Evolutionary conservation across 2,329 filamentous ascomycete genomes (phyloP).

Genomic region (Orbilia javanica): DNA sequence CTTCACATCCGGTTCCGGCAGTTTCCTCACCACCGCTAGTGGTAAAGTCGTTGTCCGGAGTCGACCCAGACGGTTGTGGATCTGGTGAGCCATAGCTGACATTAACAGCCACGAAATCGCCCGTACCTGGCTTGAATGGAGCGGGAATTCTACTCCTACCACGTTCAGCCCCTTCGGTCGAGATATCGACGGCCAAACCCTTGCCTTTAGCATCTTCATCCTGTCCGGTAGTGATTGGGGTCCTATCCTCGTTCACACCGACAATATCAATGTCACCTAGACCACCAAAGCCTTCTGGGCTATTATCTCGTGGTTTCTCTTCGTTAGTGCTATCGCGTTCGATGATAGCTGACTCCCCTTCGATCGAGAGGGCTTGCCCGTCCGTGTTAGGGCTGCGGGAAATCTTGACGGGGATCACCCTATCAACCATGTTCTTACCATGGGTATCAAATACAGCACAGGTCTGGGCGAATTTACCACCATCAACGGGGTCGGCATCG

Average conservation of each 20-base stretch:
- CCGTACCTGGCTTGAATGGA: conserved; percentile 54
- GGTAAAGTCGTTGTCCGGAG: conserved; percentile 44
- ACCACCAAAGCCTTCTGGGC: conserved; percentile 38
- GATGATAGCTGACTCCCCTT: conserved; percentile 39
- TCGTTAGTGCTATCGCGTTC: conserved; percentile 36
- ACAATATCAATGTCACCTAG: conserved; percentile 44
- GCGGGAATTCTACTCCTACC: conserved; percentile 58
- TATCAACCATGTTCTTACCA: conserved; percentile 38
- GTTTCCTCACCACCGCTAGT: conserved; percentile 57
- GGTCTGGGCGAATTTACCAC: conserved; percentile 51
- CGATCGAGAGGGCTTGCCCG: neutral
- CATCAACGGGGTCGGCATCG: conserved; percentile 20
- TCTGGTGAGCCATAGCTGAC: conserved; percentile 45
- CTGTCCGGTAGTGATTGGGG: neutral
- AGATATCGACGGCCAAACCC: conserved; percentile 30
- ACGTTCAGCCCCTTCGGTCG: conserved; percentile 51
- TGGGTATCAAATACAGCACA: conserved; percentile 36
- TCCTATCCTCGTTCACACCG: conserved; percentile 42
- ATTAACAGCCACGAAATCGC: conserved; percentile 57
- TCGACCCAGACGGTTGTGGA: conserved; percentile 39
- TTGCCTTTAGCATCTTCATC: conserved; percentile 28
- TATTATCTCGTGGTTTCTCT: conserved; percentile 31
- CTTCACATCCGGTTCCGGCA: conserved; percentile 47
- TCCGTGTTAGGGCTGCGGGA: neutral
- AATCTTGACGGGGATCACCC: conserved; percentile 26